Conservation (phyloP, 164 flowering plant genomes). For the Taxillus chinensis region DNA sequence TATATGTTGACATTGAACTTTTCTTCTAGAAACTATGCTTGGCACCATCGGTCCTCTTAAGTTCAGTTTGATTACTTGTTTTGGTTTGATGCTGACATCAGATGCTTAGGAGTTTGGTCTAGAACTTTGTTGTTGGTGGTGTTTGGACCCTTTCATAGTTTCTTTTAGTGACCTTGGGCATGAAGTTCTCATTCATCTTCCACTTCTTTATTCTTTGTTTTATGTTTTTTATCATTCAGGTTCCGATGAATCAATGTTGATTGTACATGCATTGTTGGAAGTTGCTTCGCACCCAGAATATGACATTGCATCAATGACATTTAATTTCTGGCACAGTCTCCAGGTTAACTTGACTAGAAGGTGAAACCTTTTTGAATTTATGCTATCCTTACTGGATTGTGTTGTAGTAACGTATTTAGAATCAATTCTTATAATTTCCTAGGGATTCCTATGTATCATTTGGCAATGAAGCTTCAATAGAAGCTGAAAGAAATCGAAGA, state of each 20-base stretch:
- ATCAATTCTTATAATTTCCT: slow-evolving; percentile 10
- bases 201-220: neutral
- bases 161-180: neutral
- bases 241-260: slow-evolving; percentile 77
- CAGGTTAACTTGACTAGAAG: slow-evolving; percentile 77
- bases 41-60: no score
- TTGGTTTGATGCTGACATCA: no score
- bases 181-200: neutral
- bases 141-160: no score
- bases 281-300: slow-evolving; percentile 91
- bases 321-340: slow-evolving; percentile 96
- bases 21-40: neutral
- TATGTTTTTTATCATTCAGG: slow-evolving; percentile 35
- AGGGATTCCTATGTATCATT: slow-evolving; percentile 60
- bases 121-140: no score
- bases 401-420: slow-evolving; percentile 2
- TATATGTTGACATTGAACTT: neutral
- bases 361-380: slow-evolving; percentile 22
- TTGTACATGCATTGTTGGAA: slow-evolving; percentile 80
- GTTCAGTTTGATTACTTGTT: no score
- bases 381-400: slow-evolving; percentile 3
- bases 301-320: slow-evolving; percentile 96
- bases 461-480: slow-evolving; percentile 60
- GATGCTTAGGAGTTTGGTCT: no score
- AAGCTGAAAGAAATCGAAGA: slow-evolving; percentile 78